These are phyloP conservation scores for Bryopsis sp. DNA, from an alignment of 139 green algal species.

Conservation along the genomic window DNA sequence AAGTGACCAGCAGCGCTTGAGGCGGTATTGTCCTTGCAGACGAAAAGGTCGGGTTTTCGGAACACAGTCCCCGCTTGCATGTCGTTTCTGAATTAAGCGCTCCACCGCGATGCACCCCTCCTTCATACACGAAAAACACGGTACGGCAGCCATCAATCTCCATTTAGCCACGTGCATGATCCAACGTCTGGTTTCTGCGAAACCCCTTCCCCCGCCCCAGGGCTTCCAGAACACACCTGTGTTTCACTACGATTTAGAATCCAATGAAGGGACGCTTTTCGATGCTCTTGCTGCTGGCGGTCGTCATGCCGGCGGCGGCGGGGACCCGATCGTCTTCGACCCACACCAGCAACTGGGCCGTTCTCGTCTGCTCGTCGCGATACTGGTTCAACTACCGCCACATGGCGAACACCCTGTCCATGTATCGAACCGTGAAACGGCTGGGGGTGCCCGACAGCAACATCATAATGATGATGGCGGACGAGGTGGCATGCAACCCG, in stretches of 20 bases:
- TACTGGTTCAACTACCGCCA: slow-evolving; percentile 88
- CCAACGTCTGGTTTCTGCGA: neutral
- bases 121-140: neutral
- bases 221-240: neutral
- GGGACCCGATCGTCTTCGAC: too few species aligned
- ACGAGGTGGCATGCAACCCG: slow-evolving; percentile 78
- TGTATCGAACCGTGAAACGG: slow-evolving; percentile 68
- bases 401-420: slow-evolving; percentile 59
- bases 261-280: neutral
- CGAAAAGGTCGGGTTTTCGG: too few species aligned
- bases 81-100: too few species aligned
- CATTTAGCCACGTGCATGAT: neutral
- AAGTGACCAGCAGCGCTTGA: too few species aligned
- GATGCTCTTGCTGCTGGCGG: neutral
- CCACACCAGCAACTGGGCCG: slow-evolving; percentile 80
- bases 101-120: too few species aligned
- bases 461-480: slow-evolving; percentile 92
- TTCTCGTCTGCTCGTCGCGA: slow-evolving; percentile 60
- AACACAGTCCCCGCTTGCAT: too few species aligned
- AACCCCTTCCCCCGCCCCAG: neutral
- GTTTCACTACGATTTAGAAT: neutral
- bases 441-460: slow-evolving; percentile 86
- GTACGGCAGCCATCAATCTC: neutral
- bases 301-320: neutral
- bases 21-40: too few species aligned